A percentile compares a stretch with the other conserved stretches of the same genome.
These are phyloP conservation scores for Zizania latifolia DNA, from an alignment of 176 grass and related monocot genomes.

Conservation along the genomic window DNA sequence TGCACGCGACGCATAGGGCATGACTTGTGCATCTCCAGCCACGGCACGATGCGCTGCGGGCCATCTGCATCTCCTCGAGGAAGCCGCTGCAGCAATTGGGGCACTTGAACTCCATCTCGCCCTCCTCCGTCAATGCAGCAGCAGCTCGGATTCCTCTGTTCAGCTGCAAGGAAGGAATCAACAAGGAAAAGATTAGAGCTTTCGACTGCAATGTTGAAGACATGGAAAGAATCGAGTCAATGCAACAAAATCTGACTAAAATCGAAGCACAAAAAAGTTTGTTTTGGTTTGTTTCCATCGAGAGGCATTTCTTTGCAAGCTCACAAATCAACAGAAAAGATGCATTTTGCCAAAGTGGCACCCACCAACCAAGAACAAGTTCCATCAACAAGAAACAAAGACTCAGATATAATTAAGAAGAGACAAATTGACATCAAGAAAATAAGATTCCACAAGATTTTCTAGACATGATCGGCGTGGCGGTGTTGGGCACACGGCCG, in stretches of 20 bases:
- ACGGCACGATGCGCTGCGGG: conserved; percentile 3
- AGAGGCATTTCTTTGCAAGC: conserved; percentile 5
- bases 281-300: background rate
- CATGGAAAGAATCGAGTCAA: background rate
- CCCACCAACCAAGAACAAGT: background rate
- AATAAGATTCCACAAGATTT: background rate
- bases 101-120: conserved; percentile 63
- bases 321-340: background rate
- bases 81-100: conserved; percentile 72
- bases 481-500: too few species aligned
- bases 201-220: background rate
- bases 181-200: background rate
- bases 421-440: background rate
- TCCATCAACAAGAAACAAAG: background rate
- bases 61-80: conserved; percentile 78
- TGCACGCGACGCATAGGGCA: too few species aligned
- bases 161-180: conserved; percentile 11
- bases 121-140: conserved; percentile 20
- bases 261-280: background rate
- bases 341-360: background rate
- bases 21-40: too few species aligned
- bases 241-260: background rate
- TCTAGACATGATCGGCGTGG: background rate
- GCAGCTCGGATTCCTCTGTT: conserved; percentile 21
- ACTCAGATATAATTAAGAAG: background rate